Base-by-base conservation (phyloP, 371 early-diverging fungal species). In the Mucor mucedo region DNA sequence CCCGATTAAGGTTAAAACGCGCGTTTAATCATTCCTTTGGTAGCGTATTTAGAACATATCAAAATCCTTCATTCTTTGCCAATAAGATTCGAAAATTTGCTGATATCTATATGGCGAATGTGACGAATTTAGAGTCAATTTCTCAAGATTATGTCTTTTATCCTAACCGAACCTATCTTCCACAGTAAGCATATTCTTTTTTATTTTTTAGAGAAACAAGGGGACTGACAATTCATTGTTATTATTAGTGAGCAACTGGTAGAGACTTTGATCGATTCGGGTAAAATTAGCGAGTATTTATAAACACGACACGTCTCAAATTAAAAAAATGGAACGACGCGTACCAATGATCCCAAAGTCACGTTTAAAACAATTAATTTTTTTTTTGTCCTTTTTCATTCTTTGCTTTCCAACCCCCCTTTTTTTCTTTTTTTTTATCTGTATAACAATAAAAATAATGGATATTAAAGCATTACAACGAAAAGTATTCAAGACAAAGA, bases 51-150 rank as follows among this genome's bases (percentile, higher is more conserved):
- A 60, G 88, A 47, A 85, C 88, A 5, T 82, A 87, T 60, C 81
- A 86, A 53, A 80, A 88, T 58, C 87, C 90, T 0, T 84, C 86
- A 13, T 78, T 79, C 58, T 88, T 89, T 77, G 87, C 87, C 2
- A 83, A 85, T 60, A 89, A 88, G 63, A 83, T 89, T 53, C 62
- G 77, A 48, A 78, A 73, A 64, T 79, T 77, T 68, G 75, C 79
- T 9, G 78, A 80, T 66, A 76, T 79, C 27, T 86, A 89, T 50
- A 89, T 85, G 50, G 81, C 88, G 0, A 79, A 83, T 55, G 62
- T 89, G 13, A 79, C 81, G 1, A 87, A 88, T 58, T 68, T 89
- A 58, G 78, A 79, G 7, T 63, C 73, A 30, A 75, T 87, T 47
- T 80, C 87, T 0, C 66, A 83, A 5, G 84, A 89, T 66, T 87